These are phyloP conservation scores for Gossypium anomalum DNA, from an alignment of 345 rosid species.

Conservation along the genomic window DNA sequence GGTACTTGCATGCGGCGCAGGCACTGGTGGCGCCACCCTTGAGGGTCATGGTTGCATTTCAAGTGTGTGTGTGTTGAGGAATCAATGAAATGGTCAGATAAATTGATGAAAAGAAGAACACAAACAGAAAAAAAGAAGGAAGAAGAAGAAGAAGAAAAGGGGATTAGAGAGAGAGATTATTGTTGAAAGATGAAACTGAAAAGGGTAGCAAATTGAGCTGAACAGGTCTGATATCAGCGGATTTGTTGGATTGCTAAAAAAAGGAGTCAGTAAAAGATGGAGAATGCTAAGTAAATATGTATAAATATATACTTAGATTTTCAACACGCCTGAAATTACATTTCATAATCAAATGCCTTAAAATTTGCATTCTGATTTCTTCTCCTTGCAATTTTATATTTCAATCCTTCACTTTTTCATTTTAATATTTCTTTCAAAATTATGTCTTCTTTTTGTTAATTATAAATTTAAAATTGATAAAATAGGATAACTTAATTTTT, in stretches of 20 bases:
- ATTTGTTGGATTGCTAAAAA: slow-evolving; percentile 31
- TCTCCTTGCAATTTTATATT: too few relatives aligned
- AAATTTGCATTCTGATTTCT: too few relatives aligned
- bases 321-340: too few relatives aligned
- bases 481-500: too few relatives aligned
- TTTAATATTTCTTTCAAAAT: too few relatives aligned
- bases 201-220: slow-evolving; percentile 29
- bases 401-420: too few relatives aligned
- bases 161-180: not conserved
- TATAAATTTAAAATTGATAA: too few relatives aligned
- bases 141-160: not conserved
- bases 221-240: slow-evolving; percentile 43
- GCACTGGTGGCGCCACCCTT: slow-evolving; percentile 90
- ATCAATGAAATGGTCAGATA: not conserved
- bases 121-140: not conserved
- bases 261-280: slow-evolving; percentile 36
- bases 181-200: slow-evolving; percentile 25
- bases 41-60: slow-evolving; percentile 57
- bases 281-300: too few relatives aligned
- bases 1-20: slow-evolving; percentile 95
- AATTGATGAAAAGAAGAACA: not conserved
- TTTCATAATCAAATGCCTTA: too few relatives aligned
- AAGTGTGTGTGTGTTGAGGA: not conserved
- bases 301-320: too few relatives aligned
- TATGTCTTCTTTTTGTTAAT: too few relatives aligned